phyloP scores from a whole-genome alignment of 192 early-diverging fungal species.

The Backusella tuberculispora region DNA sequence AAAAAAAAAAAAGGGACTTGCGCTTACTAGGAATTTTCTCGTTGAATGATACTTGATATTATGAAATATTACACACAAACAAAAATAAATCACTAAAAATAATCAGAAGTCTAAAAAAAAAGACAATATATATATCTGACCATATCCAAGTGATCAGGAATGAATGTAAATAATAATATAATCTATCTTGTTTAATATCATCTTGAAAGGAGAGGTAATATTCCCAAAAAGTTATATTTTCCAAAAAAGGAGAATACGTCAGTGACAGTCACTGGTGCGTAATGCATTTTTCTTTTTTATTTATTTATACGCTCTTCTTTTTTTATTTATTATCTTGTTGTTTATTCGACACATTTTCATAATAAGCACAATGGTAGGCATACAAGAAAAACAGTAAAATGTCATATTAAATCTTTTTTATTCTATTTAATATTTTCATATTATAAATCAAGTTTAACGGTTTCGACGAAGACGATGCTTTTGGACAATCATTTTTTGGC shows the following conservation, averaged over 20 bases:
- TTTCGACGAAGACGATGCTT: slow-evolving; percentile 43
- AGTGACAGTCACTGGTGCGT: slow-evolving; percentile 4
- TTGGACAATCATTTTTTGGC: slow-evolving; percentile 25
- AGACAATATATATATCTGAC: too few species aligned
- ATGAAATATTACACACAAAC: too few species aligned
- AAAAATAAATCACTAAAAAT: too few species aligned
- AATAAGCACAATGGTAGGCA: slow-evolving; percentile 6
- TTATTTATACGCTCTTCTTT: background rate
- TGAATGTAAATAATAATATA: too few species aligned
- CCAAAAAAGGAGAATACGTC: slow-evolving; percentile 9
- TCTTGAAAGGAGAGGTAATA: too few species aligned
- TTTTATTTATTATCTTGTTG: background rate
- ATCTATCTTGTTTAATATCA: too few species aligned
- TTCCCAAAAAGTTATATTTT: background rate
- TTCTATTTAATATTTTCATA: too few species aligned
- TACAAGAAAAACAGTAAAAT: background rate
- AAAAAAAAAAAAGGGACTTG: background rate
- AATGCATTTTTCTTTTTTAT: background rate
- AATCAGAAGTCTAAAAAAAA: too few species aligned
- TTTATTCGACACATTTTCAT: background rate
- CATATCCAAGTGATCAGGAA: too few species aligned
- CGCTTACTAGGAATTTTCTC: too few species aligned
- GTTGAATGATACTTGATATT: too few species aligned
- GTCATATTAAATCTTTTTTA: too few species aligned
- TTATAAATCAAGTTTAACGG: slow-evolving; percentile 38